Conservation (phyloP, 495 filamentous ascomycete species). For the Lasiosphaeria miniovina region DNA sequence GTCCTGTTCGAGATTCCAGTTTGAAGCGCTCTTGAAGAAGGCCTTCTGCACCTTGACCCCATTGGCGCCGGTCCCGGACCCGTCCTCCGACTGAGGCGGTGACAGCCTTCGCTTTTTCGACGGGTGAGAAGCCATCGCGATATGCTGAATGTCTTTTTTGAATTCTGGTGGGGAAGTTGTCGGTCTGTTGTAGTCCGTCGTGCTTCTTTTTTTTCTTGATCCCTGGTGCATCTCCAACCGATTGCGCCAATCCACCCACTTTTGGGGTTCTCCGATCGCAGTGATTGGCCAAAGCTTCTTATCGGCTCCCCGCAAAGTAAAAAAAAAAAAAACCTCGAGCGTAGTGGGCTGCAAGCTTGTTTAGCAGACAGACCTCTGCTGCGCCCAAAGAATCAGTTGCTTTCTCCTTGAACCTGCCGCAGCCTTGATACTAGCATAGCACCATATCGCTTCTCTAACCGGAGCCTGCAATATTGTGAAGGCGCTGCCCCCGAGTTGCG, state of each 20-base stretch:
- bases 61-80: conserved; percentile 18
- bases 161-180: conserved; percentile 8
- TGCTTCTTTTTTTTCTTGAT: conserved; percentile 1
- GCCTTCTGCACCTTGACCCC: conserved; percentile 39
- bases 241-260: conserved; percentile 11
- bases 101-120: conserved; percentile 46
- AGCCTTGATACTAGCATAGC: background rate
- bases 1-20: conserved; percentile 86
- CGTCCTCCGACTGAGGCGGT: conserved; percentile 35
- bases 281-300: conserved; percentile 20
- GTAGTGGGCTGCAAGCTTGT: background rate
- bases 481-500: background rate
- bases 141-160: conserved; percentile 1
- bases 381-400: background rate
- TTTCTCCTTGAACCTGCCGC: background rate
- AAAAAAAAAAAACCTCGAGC: conserved; percentile 16
- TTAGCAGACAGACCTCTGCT: background rate
- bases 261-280: conserved; percentile 12
- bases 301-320: conserved; percentile 20
- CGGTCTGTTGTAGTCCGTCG: background rate
- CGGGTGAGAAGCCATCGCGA: conserved; percentile 39
- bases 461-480: background rate
- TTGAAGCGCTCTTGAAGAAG: conserved; percentile 46
- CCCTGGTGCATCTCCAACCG: background rate
- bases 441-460: background rate